These are phyloP conservation scores for Chlamydomonas urium DNA, from an alignment of 139 green algal genomes.

Conservation along the genomic window DNA sequence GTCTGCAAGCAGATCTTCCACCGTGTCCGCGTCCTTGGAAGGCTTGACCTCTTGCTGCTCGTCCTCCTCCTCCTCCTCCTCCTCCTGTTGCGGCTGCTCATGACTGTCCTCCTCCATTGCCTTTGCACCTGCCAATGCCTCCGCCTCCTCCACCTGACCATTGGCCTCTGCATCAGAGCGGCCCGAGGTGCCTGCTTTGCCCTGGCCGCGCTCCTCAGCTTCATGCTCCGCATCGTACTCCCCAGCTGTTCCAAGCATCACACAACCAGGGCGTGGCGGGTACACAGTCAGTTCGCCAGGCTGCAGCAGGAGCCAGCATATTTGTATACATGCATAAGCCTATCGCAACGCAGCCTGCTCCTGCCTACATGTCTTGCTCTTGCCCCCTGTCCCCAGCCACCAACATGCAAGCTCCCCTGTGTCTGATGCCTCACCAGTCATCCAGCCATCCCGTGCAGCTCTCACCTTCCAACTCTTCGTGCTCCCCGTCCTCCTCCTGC, in stretches of 20 bases:
- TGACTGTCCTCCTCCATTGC: too few species aligned
- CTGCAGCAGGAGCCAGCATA: background rate
- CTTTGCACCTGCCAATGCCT: too few species aligned
- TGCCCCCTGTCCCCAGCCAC: background rate
- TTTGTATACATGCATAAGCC: background rate
- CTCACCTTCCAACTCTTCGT: conserved; percentile 13
- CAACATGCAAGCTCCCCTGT: background rate
- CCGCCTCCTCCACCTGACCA: too few species aligned
- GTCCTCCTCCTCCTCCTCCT: too few species aligned
- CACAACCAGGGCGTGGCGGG: background rate
- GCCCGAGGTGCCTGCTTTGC: too few species aligned
- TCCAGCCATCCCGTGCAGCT: background rate
- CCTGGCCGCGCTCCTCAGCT: too few species aligned
- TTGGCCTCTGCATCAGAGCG: too few species aligned
- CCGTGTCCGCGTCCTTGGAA: too few species aligned
- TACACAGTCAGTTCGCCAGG: background rate
- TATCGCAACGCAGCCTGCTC: background rate
- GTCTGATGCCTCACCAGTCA: background rate
- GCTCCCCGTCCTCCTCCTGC: background rate
- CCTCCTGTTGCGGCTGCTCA: too few species aligned
- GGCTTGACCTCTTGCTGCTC: too few species aligned
- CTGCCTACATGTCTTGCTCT: background rate
- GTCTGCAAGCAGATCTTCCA: too few species aligned
- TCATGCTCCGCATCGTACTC: background rate
- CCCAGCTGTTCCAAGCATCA: background rate